Evolutionary conservation across 768 basidiomycete genomes (phyloP).

Genomic region (Suillus subluteus): DNA sequence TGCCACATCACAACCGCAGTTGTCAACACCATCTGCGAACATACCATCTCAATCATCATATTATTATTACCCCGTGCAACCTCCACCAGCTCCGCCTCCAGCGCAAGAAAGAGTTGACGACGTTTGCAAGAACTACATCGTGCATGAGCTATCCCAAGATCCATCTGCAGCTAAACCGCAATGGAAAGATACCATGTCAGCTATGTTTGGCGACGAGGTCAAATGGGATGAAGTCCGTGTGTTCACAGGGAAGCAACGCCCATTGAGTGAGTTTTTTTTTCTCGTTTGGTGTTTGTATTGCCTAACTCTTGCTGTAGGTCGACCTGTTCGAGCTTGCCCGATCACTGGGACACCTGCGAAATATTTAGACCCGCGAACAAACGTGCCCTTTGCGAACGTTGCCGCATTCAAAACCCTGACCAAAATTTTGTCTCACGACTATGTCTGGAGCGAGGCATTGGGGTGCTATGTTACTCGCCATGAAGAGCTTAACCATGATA

Average conservation of each 20-base stretch:
- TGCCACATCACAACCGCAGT: not conserved
- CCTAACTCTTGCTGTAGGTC: slow-evolving; percentile 46
- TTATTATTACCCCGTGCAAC: slow-evolving; percentile 5
- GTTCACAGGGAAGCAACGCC: slow-evolving; percentile 66
- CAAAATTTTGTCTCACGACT: slow-evolving; percentile 65
- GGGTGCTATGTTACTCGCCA: slow-evolving; percentile 44
- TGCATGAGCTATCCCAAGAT: slow-evolving; percentile 61
- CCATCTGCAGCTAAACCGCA: slow-evolving; percentile 51
- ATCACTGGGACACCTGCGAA: slow-evolving; percentile 79
- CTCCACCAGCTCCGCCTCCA: slow-evolving; percentile 17
- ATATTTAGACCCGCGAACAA: slow-evolving; percentile 81
- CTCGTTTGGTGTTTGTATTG: not conserved
- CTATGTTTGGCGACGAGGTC: slow-evolving; percentile 85
- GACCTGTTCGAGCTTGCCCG: slow-evolving; percentile 66
- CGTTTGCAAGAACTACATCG: slow-evolving; percentile 68
- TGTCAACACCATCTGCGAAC: slow-evolving; percentile 10
- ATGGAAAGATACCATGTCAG: slow-evolving; percentile 76
- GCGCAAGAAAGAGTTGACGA: slow-evolving; percentile 47
- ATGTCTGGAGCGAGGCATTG: slow-evolving; percentile 58
- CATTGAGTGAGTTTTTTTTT: slow-evolving; percentile 49
- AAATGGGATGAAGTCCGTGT: slow-evolving; percentile 77
- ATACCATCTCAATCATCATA: slow-evolving; percentile 1
- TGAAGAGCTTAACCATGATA: slow-evolving; percentile 3
- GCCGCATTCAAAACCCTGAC: slow-evolving; percentile 69
- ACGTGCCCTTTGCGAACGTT: slow-evolving; percentile 76